Evolutionary conservation across 352 stramenopile species (phyloP), one percentile per base, ranked within the genome.

Genomic region (Phytopythium litorale): DNA sequence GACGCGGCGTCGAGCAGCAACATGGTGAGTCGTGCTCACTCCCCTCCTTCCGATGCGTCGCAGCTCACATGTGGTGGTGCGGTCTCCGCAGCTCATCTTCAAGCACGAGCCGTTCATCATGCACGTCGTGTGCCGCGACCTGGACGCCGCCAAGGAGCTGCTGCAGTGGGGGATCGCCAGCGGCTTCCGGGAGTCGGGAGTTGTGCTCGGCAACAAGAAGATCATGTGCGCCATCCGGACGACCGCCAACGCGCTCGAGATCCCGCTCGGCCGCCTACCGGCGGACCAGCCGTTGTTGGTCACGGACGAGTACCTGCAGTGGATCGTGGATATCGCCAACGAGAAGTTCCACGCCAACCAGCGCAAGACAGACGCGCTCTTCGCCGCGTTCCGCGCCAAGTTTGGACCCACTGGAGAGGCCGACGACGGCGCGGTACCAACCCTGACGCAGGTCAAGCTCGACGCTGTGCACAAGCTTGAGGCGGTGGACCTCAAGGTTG

Each of bases 91-190:
- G 72, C 70, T 94, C 64, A 80, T 95, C 43, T 90, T 97, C 68
- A 97, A 97, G 68, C 79, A 94, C 62, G 91, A 97, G 51, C 90
- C 90, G 56, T 96, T 97, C 64, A 96, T 97, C 59, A 91, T 98
- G 81, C 91, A 98, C 74, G 86, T 97, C 5, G 75, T 92, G 37
- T 97, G 89, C 63, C 75, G 85, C 30, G 76, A 94, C 53, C 35
- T 95, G 16, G 76, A 90, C 15, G 68, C 83, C 1, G 92, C 89
- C 7, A 90, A 96, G 55, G 66, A 77, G 16, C 65, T 97, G 35
- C 62, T 97, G 38, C 89, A 96, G 62, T 87, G 88, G 64, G 91
- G 84, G 1, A 77, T 97, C 43, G 68, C 78, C 1, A 81, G 77
- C 40, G 92, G 92, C 21, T 97, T 96, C 54, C 81, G 91, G 7